Conservation (phyloP, 2,329 filamentous ascomycete species). For the Colletotrichum theobromicola region DNA sequence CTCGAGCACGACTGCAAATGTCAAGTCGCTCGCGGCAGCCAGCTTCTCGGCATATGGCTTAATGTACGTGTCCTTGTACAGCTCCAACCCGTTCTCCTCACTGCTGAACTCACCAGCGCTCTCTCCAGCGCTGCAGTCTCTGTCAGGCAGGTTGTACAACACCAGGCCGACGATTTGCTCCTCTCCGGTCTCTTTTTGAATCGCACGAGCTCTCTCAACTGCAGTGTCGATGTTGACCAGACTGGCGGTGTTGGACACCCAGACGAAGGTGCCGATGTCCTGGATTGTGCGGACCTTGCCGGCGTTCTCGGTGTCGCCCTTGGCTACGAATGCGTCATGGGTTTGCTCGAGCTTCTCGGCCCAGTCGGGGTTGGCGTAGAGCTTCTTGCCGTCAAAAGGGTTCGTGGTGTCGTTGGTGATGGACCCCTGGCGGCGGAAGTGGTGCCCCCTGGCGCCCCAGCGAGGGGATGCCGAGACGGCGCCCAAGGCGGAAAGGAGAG, state of each 20-base stretch:
- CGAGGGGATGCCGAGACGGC: slow-evolving; percentile 19
- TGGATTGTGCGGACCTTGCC: slow-evolving; percentile 42
- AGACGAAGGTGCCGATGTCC: slow-evolving; percentile 45
- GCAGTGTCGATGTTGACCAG: slow-evolving; percentile 44
- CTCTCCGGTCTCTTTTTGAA: slow-evolving; percentile 36
- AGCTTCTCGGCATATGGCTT: slow-evolving; percentile 42
- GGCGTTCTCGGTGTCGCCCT: slow-evolving; percentile 41
- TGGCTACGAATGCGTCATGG: slow-evolving; percentile 36
- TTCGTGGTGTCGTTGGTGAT: slow-evolving; percentile 27
- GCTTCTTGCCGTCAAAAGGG: slow-evolving; percentile 52
- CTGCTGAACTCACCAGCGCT: slow-evolving; percentile 44
- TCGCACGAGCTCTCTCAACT: slow-evolving; percentile 39
- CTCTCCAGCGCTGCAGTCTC: slow-evolving; percentile 50
- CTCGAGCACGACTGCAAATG: slow-evolving; percentile 48
- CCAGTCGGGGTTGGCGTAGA: slow-evolving; percentile 52
- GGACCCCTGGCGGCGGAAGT: not conserved
- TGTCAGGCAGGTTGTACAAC: slow-evolving; percentile 49
- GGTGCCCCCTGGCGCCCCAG: not conserved
- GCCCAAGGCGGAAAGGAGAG: slow-evolving; percentile 14
- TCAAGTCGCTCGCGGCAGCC: slow-evolving; percentile 39
- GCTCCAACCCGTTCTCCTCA: slow-evolving; percentile 38
- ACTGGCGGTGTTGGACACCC: slow-evolving; percentile 41
- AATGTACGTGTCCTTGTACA: slow-evolving; percentile 46
- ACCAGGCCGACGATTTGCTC: slow-evolving; percentile 48
- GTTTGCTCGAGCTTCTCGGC: slow-evolving; percentile 45